Percentiles rank a stretch among this genome's conserved stretches.
These are phyloP conservation scores for Kandelia obovata DNA, from an alignment of 345 rosid genomes.

Conservation along the genomic window DNA sequence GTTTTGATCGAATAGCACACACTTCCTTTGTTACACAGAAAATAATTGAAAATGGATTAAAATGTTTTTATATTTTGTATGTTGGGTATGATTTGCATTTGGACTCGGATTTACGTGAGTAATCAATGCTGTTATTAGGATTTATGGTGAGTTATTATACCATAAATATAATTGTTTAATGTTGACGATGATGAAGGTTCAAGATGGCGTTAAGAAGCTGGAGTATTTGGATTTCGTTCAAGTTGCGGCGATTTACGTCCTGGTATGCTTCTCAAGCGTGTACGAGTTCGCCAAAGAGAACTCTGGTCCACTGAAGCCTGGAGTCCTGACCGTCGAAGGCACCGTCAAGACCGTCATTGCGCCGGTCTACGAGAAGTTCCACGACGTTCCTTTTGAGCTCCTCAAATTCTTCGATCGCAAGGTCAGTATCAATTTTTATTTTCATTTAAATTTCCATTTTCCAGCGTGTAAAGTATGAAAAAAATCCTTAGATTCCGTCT, in stretches of 20 bases:
- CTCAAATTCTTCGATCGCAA: slow-evolving; percentile 68
- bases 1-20: neutral
- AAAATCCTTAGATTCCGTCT: neutral
- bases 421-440: slow-evolving; percentile 28
- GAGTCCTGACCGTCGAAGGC: slow-evolving; percentile 61
- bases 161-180: no score
- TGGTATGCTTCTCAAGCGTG: slow-evolving; percentile 40
- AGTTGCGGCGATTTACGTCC: slow-evolving; percentile 39
- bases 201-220: slow-evolving; percentile 36
- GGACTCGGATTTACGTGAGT: no score
- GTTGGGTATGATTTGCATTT: neutral
- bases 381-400: slow-evolving; percentile 50
- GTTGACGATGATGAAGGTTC: slow-evolving; percentile 13
- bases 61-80: neutral
- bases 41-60: no score
- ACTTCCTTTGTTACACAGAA: neutral
- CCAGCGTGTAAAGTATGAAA: neutral
- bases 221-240: slow-evolving; percentile 63
- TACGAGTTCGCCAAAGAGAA: slow-evolving; percentile 70
- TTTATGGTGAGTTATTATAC: no score
- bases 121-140: no score
- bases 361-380: slow-evolving; percentile 59
- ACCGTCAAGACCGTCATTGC: slow-evolving; percentile 53
- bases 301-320: slow-evolving; percentile 68
- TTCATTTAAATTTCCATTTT: neutral